Conservation (phyloP, 345 rosid genomes). For the Citrus reticulata region DNA sequence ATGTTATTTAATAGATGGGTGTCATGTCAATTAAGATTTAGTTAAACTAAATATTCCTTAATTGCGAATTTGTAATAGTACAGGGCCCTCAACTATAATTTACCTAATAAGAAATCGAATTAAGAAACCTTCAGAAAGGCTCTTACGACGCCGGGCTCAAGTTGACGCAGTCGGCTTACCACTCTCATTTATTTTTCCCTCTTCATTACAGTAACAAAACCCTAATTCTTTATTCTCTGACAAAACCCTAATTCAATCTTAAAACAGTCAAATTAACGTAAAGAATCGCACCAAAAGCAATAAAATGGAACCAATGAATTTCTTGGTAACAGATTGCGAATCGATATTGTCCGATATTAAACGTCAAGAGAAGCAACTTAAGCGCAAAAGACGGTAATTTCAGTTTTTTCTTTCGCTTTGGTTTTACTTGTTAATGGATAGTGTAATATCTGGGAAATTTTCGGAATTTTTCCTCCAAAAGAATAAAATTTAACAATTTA, state of each 20-base stretch:
- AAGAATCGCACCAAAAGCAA: background rate
- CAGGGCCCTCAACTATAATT: no score
- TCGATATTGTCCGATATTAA: constrained; percentile 43
- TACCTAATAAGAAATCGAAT: no score
- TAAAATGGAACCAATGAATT: constrained; percentile 18
- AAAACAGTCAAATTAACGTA: background rate
- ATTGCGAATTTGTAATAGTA: no score
- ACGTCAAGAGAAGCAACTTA: constrained; percentile 43
- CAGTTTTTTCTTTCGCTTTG: background rate
- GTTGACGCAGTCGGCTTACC: no score
- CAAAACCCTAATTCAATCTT: background rate
- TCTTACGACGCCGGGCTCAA: no score
- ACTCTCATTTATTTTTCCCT: no score
- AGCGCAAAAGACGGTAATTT: constrained; percentile 57
- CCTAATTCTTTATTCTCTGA: background rate
- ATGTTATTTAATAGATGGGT: accelerated
- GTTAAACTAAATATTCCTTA: no score
- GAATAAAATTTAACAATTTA: background rate
- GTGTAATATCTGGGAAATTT: background rate
- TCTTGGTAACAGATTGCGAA: constrained; percentile 31
- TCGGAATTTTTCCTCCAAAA: background rate
- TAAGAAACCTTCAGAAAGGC: no score
- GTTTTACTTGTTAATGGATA: background rate
- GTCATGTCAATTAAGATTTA: no score
- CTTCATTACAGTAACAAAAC: background rate